Evolutionary conservation across 78 protist species (phyloP).

Genomic region (Polysphondylium violaceum): DNA sequence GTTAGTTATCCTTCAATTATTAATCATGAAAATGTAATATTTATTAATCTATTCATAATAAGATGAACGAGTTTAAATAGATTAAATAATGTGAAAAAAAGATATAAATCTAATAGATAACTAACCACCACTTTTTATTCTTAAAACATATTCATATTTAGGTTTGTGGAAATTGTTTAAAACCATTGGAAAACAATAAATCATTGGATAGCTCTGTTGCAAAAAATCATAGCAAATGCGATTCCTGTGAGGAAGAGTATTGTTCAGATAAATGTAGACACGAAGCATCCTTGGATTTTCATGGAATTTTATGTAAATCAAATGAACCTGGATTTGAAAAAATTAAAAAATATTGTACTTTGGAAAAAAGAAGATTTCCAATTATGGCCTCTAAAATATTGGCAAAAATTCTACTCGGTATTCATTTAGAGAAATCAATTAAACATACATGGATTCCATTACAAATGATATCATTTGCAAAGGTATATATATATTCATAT

Average conservation of each 20-base stretch:
- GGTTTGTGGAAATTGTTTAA: constrained; percentile 43
- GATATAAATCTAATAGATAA: not conserved
- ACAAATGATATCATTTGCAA: constrained; percentile 69
- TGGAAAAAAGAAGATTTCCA: constrained; percentile 76
- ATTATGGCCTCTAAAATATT: constrained; percentile 42
- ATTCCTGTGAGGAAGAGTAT: not conserved
- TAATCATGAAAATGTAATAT: constrained; percentile 4
- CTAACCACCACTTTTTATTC: no score
- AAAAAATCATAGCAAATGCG: not conserved
- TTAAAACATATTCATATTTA: not conserved
- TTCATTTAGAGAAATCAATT: constrained; percentile 35
- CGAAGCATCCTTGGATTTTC: constrained; percentile 26
- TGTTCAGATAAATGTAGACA: constrained; percentile 47
- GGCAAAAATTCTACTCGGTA: constrained; percentile 33
- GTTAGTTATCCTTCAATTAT: constrained; percentile 37
- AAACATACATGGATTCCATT: constrained; percentile 37
- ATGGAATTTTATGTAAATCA: constrained; percentile 20
- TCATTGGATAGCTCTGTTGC: no score
- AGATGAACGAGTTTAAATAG: not conserved
- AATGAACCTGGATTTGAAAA: constrained; percentile 5
- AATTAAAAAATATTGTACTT: constrained; percentile 4
- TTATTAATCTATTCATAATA: not conserved
- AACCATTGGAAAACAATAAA: not conserved
- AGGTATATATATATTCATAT: no score
- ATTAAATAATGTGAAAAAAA: not conserved